Percentiles rank a stretch among this genome's conserved stretches.
Evolutionary conservation across 495 filamentous ascomycete genomes (phyloP).

Genomic region (Aspergillus affinis): DNA sequence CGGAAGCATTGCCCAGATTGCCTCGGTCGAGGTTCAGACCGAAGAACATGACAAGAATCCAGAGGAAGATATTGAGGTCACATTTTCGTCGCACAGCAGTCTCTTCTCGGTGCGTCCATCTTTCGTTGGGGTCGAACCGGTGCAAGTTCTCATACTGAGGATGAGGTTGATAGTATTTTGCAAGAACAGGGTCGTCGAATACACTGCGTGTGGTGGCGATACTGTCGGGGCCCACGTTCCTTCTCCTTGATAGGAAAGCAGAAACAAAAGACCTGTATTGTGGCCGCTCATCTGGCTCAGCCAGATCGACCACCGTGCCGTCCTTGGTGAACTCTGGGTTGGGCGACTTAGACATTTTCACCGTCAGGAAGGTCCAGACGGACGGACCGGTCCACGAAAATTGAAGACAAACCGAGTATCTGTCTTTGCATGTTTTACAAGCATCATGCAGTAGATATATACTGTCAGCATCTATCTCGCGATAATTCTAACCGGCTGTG

Average conservation of each 20-base stretch:
- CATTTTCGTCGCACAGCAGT: constrained; percentile 27
- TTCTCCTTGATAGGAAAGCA: constrained; percentile 11
- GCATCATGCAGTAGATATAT: neutral
- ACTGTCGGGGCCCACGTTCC: constrained; percentile 40
- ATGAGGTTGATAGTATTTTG: constrained; percentile 48
- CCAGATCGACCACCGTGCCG: constrained; percentile 6
- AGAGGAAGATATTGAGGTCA: constrained; percentile 48
- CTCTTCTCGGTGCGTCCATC: constrained; percentile 52
- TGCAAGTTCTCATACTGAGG: constrained; percentile 51
- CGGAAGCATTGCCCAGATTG: constrained; percentile 63
- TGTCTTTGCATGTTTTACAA: no score
- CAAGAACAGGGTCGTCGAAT: constrained; percentile 47
- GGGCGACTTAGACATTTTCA: constrained; percentile 5
- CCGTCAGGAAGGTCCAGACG: no score
- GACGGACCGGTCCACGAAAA: neutral
- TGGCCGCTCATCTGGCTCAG: constrained; percentile 13
- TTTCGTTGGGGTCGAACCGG: constrained; percentile 48
- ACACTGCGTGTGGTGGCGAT: constrained; percentile 54
- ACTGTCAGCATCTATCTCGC: neutral
- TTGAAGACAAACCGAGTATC: no score
- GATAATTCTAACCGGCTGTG: neutral
- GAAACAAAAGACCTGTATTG: constrained; percentile 14
- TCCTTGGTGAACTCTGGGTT: constrained; percentile 12
- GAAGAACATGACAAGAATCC: constrained; percentile 76
- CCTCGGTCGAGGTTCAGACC: constrained; percentile 72